Evolutionary conservation across 805 yeast genomes (phyloP).

Genomic region (Saccharomycopsis sp.): DNA sequence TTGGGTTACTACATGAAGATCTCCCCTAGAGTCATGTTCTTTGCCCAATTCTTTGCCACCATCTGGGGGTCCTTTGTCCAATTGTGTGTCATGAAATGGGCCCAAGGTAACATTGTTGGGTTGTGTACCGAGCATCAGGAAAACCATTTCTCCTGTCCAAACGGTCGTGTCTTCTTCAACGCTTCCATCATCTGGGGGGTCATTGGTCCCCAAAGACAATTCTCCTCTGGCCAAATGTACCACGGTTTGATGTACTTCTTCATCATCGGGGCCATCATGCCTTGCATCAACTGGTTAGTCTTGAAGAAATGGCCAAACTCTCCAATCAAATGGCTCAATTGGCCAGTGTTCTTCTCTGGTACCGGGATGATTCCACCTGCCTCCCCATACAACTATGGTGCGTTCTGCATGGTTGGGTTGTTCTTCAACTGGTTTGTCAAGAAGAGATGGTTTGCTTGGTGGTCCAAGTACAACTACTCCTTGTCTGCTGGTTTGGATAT

Average conservation of each 20-base stretch:
- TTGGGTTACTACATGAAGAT: conserved; percentile 57
- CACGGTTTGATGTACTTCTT: conserved; percentile 51
- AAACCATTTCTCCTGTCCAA: conserved; percentile 41
- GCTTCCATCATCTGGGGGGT: conserved; percentile 59
- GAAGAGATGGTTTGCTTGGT: conserved; percentile 52
- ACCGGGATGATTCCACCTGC: conserved; percentile 58
- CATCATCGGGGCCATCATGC: conserved; percentile 44
- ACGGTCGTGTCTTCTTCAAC: conserved; percentile 38
- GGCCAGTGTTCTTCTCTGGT: conserved; percentile 52
- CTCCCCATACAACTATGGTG: conserved; percentile 51
- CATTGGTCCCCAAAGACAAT: conserved; percentile 55
- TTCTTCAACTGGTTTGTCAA: conserved; percentile 50
- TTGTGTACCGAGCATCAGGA: conserved; percentile 37
- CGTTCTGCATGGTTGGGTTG: conserved; percentile 47
- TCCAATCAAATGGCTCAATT: conserved; percentile 41
- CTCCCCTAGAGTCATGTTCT: conserved; percentile 52
- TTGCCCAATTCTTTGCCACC: conserved; percentile 39
- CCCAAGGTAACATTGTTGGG: conserved; percentile 30
- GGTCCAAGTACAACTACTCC: conserved; percentile 68
- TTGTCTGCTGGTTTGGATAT: conserved; percentile 58
- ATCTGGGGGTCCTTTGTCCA: conserved; percentile 37
- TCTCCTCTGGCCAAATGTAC: conserved; percentile 40
- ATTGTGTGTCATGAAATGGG: conserved; percentile 35
- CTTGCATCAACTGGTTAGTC: conserved; percentile 33
- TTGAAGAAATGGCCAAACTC: conserved; percentile 32